Evolutionary conservation across 2,329 filamentous ascomycete species (phyloP), one percentile per base, ranked within the genome.

Genomic region (Colletotrichum acutatum): DNA sequence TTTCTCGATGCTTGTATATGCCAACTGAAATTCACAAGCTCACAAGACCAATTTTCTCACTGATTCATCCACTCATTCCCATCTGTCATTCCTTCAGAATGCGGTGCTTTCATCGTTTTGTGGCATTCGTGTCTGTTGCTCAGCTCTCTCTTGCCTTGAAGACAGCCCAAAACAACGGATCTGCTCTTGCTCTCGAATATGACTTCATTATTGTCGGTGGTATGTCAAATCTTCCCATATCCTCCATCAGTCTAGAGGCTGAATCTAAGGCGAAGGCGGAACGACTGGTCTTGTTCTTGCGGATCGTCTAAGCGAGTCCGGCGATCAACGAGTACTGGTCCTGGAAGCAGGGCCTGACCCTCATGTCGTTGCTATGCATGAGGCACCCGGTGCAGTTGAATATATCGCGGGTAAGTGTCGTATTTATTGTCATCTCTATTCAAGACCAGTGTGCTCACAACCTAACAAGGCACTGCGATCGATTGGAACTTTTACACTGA

Each of bases 211-310:
- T 76, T 46, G 74, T 70, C 19, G 74, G 75, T 66, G 75, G 75
- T 76, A 67, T n/a, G 49, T 26, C 9, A 19, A 14, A 4, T 28
- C 42, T n/a, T 16, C 11, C 1, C 9, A 22, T 5, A 28, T 22
- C 28, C 0, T 6, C 6, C 56, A 19, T 30, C 8, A 7, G 5
- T 19, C 16, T 4, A 5, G 22, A 56, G 24, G 19, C 37, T 24
- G 6, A 53, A 24, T n/a, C 22, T 19, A 22, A 26, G 4, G 5
- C 9, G 16, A 52, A 76, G 76, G 77, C 30, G 77, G 77, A 56
- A 78, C 77, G 5, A 76, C 77, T 30, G 77, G 77, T 19, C 75
- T 78, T 3, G 76, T 78, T 11, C 74, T 78, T 4, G 77, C 76
- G 3, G 77, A 78, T 60, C 74, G 77, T 3, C 72, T 78, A 14